Base-by-base conservation (phyloP, 2,329 filamentous ascomycete genomes). In the Aaosphaeria pasadenensis region DNA sequence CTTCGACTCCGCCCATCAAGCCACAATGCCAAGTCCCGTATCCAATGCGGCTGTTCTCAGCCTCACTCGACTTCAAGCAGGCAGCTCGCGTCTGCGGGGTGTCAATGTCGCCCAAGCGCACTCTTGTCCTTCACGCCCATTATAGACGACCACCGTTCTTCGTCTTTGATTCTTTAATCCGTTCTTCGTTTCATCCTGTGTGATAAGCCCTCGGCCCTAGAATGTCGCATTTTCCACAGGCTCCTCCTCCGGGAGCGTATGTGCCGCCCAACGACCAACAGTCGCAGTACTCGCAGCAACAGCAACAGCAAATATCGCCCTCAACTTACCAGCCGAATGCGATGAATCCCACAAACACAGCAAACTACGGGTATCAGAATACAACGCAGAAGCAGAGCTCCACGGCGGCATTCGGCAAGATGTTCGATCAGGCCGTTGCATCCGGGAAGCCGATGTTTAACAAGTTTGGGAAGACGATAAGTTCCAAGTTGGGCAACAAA, bases 391-490 rank as follows among this genome's bases (percentile, higher is more conserved):
- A 63, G 50, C 42, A 52, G 24, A 32, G 28, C 29, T 43, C 41
- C 28, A 41, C 49, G n/a, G 60, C 57, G 0, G 49, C 51, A 5
- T 60, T 69, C 39, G 63, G 63, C 1, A 55, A 60, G 33, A 66
- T 66, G 54, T 54, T 70, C 52, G 64, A 70, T 31, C 66, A 69
- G 47, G 66, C 65, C 2, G 63, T 69, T 6, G 65, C 63, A 2
- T 66, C 59, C 0, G 56, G 63, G n/a, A 70, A 68, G 51, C 66
- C 66, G 1, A 64, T 69, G 59, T 31, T 68, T 44, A 61, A 68
- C 47, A 70, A 69, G 50, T 43, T 70, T 36, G 58, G 62, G 40
- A 70, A 70, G 58, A 63, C 61, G 6, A 65, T 70, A 29, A 67
- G 61, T 57, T 66, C 64, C 6, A 66, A 63, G 49, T 46, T 68